Conservation (phyloP, 305 asterid species). For the Fraxinus sp. region DNA sequence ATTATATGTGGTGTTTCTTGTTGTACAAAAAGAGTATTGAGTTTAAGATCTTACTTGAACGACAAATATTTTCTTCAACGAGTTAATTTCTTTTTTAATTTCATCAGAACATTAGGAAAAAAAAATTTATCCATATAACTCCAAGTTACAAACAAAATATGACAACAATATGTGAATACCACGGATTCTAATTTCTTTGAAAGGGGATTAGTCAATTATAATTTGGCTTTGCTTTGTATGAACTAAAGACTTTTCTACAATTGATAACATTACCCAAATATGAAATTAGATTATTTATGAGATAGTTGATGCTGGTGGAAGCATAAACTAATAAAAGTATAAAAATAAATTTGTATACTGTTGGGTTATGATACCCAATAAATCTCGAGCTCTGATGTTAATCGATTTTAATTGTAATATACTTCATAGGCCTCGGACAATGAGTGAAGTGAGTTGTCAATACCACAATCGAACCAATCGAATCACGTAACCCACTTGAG, state of each 20-base stretch:
- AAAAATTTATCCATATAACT: not conserved
- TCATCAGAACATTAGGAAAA: too few relatives aligned
- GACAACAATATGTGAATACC: not conserved
- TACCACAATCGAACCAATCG: too few relatives aligned
- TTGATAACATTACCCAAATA: not conserved
- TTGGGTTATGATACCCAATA: too few relatives aligned
- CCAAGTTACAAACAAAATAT: not conserved
- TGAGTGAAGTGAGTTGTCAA: too few relatives aligned
- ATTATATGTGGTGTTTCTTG: not conserved
- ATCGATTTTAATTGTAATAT: too few relatives aligned
- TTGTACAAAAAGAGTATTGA: not conserved
- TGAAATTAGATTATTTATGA: not conserved
- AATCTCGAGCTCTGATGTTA: too few relatives aligned
- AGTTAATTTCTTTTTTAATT: too few relatives aligned
- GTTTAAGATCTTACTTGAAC: not conserved
- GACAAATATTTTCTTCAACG: not conserved
- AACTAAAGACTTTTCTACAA: not conserved
- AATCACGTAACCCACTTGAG: too few relatives aligned
- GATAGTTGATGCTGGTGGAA: not conserved
- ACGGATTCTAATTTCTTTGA: not conserved
- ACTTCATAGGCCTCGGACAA: too few relatives aligned
- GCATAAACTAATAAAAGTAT: not conserved
- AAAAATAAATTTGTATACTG: too few relatives aligned
- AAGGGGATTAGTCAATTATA: not conserved
- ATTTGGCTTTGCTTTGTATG: not conserved